A percentile compares a stretch with the other conserved stretches of the same genome.
Conservation (phyloP, 1,284 basidiomycete genomes). For the Cutaneotrichosporon sp. region DNA sequence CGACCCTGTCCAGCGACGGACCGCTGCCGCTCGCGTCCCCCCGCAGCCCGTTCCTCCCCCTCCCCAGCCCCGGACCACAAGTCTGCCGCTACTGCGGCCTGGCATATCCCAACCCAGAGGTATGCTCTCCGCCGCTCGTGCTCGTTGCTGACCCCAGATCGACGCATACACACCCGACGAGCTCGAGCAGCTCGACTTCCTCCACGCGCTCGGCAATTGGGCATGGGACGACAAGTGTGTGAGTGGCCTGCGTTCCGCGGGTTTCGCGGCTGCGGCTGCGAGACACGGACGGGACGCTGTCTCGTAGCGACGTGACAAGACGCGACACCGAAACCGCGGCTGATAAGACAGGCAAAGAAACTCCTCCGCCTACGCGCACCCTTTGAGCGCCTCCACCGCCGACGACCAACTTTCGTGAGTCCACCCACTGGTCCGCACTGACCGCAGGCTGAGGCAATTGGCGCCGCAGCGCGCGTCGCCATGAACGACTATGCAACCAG, state of each 20-base stretch:
- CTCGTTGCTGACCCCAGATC: conserved; percentile 3
- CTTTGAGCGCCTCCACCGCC: neutral
- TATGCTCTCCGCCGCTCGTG: neutral
- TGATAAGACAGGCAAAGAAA: neutral
- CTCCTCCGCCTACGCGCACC: conserved; percentile 2
- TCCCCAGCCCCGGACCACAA: neutral
- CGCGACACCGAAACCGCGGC: too few species aligned
- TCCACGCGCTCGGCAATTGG: conserved; percentile 8
- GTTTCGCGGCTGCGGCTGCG: too few species aligned
- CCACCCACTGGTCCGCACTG: neutral
- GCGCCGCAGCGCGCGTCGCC: neutral
- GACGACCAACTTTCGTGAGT: neutral
- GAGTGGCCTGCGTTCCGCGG: neutral
- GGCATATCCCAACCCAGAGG: conserved; percentile 1
- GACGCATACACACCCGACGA: conserved; percentile 2
- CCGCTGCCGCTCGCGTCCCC: too few species aligned
- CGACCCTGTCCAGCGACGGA: too few species aligned
- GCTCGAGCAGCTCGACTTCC: conserved; percentile 8
- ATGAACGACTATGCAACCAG: neutral
- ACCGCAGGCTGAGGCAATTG: conserved; percentile 1
- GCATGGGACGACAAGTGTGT: conserved; percentile 4
- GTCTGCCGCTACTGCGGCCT: neutral
- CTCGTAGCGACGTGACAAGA: too few species aligned
- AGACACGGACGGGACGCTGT: too few species aligned
- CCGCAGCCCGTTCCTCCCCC: neutral